Percentiles rank a stretch among this genome's conserved stretches.
Evolutionary conservation across 768 basidiomycete species (phyloP).

Genomic region (Lepiota subincarnata): DNA sequence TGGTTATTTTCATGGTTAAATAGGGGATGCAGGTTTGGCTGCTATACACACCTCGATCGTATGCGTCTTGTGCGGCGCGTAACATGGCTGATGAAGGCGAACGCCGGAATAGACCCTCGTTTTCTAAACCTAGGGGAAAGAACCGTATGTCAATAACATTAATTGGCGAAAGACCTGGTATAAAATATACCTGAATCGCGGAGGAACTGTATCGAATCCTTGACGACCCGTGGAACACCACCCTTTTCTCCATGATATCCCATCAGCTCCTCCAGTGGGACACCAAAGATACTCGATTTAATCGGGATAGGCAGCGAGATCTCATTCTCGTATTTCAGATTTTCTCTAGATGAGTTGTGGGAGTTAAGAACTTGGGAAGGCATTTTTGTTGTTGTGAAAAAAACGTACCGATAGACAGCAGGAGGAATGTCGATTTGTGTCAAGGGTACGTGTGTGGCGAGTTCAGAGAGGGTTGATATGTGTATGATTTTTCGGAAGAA

Average conservation of each 20-base stretch:
- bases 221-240: constrained; percentile 75
- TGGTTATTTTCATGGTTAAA: no score
- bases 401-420: constrained; percentile 72
- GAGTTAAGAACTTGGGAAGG: no score
- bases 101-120: constrained; percentile 81
- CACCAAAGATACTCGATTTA: constrained; percentile 69
- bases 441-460: constrained; percentile 75
- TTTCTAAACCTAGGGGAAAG: constrained; percentile 44
- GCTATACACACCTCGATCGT: constrained; percentile 62
- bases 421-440: constrained; percentile 86
- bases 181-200: constrained; percentile 50
- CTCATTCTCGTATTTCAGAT: constrained; percentile 66
- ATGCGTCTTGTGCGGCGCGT: constrained; percentile 75
- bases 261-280: constrained; percentile 80
- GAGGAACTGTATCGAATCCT: constrained; percentile 69
- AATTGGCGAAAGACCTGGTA: not conserved
- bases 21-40: no score
- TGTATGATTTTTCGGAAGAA: constrained; percentile 85
- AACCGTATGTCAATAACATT: constrained; percentile 12
- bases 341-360: constrained; percentile 53
- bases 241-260: constrained; percentile 80
- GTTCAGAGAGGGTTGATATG: constrained; percentile 69
- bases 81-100: constrained; percentile 70
- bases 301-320: constrained; percentile 63
- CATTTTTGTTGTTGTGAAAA: no score